Base-by-base conservation (phyloP, 2,329 filamentous ascomycete species). In the Fusarium xylarioides region DNA sequence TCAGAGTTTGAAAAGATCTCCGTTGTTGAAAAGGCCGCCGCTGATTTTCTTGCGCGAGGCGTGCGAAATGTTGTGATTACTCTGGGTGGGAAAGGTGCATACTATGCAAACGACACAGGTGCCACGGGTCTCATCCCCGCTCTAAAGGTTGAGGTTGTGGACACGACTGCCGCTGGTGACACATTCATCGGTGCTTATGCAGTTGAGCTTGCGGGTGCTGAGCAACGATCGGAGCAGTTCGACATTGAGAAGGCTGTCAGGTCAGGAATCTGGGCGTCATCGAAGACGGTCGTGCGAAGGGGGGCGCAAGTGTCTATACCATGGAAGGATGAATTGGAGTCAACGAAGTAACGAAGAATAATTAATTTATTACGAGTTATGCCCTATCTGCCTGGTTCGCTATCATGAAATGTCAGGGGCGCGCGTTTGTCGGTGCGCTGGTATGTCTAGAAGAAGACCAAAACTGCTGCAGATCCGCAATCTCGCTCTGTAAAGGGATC, bases 181-280 rank as follows among this genome's bases (percentile, higher is more conserved):
- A 97, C 95, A 0, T 98, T 97, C 82, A 93, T 97, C 5, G 95
- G 96, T 2, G 92, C 90, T n/a, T 97, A 97, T 80, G 93, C 94
- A 16, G 64, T 68, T 1, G 42, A 68, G 1, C 47, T 68, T 21
- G 64, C 63, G 5, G 32, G 43, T 0, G 37, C 43, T 9, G 50
- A 38, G 19, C 50, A 59, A 35, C 26, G 16, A 9, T 32, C 55
- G 0, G 37, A 68, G 19, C 30, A 28, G 8, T 68, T 68, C 11
- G 47, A 68, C 6, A 68, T 68, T 5, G 56, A 54, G 12, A 68
- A 49, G 15, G 65, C 65, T 1, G 65, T 68, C 7, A 43, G 14
- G 32, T 40, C 55, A 15, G 65, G 63, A 2, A 68, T 68, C 7
- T 23, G n/a, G 23, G 65, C 65, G 7, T 68, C 65, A 10, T 68